Evolutionary conservation across 495 filamentous ascomycete genomes (phyloP).

Genomic region (Xylaria grammica): DNA sequence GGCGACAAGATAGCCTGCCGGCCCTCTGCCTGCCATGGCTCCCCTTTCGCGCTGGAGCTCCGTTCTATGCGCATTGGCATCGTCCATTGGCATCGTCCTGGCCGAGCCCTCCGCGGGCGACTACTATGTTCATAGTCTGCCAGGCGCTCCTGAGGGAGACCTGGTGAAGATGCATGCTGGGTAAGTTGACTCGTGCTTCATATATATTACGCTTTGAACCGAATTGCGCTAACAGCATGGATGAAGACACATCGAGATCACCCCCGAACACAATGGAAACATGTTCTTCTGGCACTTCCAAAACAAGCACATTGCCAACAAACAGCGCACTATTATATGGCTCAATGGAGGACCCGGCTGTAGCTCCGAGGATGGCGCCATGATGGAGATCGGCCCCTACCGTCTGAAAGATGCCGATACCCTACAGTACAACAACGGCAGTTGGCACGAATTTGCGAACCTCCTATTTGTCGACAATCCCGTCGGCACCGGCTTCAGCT

Average conservation of each 20-base stretch:
- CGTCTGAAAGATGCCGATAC: slow-evolving; percentile 75
- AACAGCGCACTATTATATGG: slow-evolving; percentile 93
- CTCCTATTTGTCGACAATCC: slow-evolving; percentile 96
- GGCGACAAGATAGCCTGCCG: neutral
- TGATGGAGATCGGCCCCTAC: slow-evolving; percentile 98
- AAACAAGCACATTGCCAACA: slow-evolving; percentile 92
- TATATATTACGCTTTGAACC: neutral
- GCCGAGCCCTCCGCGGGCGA: slow-evolving; percentile 69
- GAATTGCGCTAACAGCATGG: neutral
- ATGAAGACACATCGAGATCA: slow-evolving; percentile 86
- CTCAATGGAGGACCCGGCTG: slow-evolving; percentile 96
- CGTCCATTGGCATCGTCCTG: slow-evolving; percentile 38
- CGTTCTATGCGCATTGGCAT: slow-evolving; percentile 40
- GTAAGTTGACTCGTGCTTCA: slow-evolving; percentile 57
- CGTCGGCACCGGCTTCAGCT: slow-evolving; percentile 95
- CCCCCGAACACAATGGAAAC: slow-evolving; percentile 81
- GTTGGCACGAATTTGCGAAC: slow-evolving; percentile 98
- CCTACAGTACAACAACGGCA: slow-evolving; percentile 82
- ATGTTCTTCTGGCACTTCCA: slow-evolving; percentile 98
- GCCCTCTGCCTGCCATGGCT: slow-evolving; percentile 26
- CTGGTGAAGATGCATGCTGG: slow-evolving; percentile 97
- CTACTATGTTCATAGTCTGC: slow-evolving; percentile 85
- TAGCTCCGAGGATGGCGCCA: slow-evolving; percentile 92
- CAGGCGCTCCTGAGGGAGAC: slow-evolving; percentile 82
- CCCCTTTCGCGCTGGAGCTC: slow-evolving; percentile 41